phyloP scores from a whole-genome alignment of 106 monocot species.

The Iris macrosiphon region DNA sequence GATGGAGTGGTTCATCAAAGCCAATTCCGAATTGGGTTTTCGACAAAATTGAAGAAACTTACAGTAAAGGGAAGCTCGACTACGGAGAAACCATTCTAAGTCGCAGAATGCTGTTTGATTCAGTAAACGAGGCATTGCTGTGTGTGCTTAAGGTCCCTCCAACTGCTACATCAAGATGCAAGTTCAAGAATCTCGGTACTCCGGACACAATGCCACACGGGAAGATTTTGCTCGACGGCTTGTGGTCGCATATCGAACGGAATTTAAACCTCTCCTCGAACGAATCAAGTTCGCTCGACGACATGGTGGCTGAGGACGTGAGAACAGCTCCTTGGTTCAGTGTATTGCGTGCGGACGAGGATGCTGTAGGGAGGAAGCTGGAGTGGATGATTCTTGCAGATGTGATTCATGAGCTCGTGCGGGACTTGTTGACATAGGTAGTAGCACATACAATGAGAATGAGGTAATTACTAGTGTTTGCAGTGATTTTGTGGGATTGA shows the following conservation, averaged over 20 bases:
- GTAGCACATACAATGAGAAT: not conserved
- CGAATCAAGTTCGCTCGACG: slow-evolving; percentile 25
- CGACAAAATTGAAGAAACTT: slow-evolving; percentile 49
- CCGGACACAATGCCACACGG: slow-evolving; percentile 7
- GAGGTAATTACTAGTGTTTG: no score
- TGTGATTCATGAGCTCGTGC: slow-evolving; percentile 50
- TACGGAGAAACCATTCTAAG: slow-evolving; percentile 7
- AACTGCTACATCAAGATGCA: slow-evolving; percentile 4
- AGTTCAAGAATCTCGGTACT: slow-evolving; percentile 16
- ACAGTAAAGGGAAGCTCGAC: not conserved
- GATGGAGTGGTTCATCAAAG: slow-evolving; percentile 23
- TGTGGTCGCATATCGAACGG: slow-evolving; percentile 37
- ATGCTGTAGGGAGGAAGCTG: slow-evolving; percentile 30
- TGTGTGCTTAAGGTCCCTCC: slow-evolving; percentile 7
- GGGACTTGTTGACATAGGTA: slow-evolving; percentile 14
- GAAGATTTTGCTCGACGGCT: slow-evolving; percentile 29
- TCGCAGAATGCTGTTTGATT: slow-evolving; percentile 51
- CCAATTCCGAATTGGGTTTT: slow-evolving; percentile 52
- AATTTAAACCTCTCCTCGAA: not conserved
- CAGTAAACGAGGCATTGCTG: slow-evolving; percentile 51
- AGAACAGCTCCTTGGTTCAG: slow-evolving; percentile 30
- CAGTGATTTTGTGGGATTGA: no score
- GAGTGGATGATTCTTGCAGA: slow-evolving; percentile 39
- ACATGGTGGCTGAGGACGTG: slow-evolving; percentile 32
- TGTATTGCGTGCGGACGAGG: slow-evolving; percentile 20